phyloP scores from a whole-genome alignment of 1,139 yeast species.

The Sugiyamaella grinbergsii region DNA sequence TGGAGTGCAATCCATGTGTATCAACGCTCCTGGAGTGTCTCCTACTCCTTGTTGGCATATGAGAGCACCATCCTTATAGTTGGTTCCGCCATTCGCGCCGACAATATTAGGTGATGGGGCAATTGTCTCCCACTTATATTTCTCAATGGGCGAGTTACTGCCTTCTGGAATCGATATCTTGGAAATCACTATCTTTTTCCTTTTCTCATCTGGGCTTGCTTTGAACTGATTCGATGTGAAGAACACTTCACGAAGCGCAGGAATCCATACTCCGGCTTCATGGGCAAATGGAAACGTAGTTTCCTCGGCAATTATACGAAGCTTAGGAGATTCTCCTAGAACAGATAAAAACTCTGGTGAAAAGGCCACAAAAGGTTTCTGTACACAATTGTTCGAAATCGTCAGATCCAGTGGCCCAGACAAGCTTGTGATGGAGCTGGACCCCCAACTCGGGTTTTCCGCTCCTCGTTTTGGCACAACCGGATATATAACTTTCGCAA shows the following conservation, averaged over 20 bases:
- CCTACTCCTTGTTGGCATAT: slow-evolving; percentile 33
- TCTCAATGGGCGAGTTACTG: slow-evolving; percentile 14
- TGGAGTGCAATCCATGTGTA: slow-evolving; percentile 24
- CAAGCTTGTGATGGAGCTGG: slow-evolving; percentile 3
- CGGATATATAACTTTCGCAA: slow-evolving; percentile 7
- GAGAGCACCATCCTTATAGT: slow-evolving; percentile 29
- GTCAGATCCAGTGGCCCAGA: slow-evolving; percentile 16
- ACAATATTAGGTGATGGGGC: slow-evolving; percentile 29
- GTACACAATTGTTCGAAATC: slow-evolving; percentile 1
- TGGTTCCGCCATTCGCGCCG: slow-evolving; percentile 32
- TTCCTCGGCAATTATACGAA: slow-evolving; percentile 24
- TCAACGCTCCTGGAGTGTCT: slow-evolving; percentile 27
- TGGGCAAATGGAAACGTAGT: slow-evolving; percentile 31
- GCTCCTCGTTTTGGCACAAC: slow-evolving; percentile 15
- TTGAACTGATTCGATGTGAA: slow-evolving; percentile 32
- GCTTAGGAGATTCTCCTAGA: slow-evolving; percentile 22
- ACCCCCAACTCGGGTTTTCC: slow-evolving; percentile 15
- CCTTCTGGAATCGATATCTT: slow-evolving; percentile 21
- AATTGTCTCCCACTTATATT: slow-evolving; percentile 25
- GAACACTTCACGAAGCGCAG: slow-evolving; percentile 30
- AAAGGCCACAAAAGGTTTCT: slow-evolving; percentile 26
- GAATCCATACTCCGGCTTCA: slow-evolving; percentile 35
- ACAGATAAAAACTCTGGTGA: slow-evolving; percentile 21
- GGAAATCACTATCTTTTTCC: slow-evolving; percentile 16
- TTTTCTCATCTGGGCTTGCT: slow-evolving; percentile 19